Conservation (phyloP, 2,329 filamentous ascomycete species). For the Huntiella abstrusa region DNA sequence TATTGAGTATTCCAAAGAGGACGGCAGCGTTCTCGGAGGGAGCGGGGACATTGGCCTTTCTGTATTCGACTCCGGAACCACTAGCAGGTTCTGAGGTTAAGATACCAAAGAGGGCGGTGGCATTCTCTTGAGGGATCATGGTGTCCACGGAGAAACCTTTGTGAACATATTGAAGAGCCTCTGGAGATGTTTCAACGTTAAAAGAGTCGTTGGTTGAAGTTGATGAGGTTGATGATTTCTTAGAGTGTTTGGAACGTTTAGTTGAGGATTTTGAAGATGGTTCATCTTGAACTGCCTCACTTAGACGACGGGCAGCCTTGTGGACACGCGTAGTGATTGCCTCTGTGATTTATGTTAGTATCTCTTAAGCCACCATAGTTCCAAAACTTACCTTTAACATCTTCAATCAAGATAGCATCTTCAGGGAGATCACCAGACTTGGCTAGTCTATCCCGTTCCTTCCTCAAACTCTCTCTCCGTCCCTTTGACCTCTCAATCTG, state of each 20-base stretch:
- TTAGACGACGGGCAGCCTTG: conserved; percentile 1
- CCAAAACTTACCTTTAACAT: conserved; percentile 8
- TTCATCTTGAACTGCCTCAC: conserved; percentile 2
- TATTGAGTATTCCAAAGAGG: conserved; percentile 7
- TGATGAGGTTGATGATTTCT: not conserved
- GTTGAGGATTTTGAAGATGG: not conserved
- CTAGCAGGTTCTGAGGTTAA: not conserved
- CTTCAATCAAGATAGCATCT: conserved; percentile 2
- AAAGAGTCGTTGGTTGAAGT: not conserved
- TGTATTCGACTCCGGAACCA: not conserved
- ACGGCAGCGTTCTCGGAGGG: not conserved
- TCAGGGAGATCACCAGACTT: conserved; percentile 1
- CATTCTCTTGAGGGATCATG: not conserved
- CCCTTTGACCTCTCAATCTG: conserved; percentile 5
- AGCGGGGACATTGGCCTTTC: not conserved
- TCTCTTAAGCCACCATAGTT: too few species aligned
- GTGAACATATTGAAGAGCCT: not conserved
- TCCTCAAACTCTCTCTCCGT: conserved; percentile 1
- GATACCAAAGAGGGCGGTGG: conserved; percentile 7
- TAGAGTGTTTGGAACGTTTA: not conserved
- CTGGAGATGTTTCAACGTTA: not conserved
- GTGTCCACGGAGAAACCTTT: not conserved
- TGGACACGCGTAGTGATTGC: conserved; percentile 4
- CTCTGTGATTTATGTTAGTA: conserved; percentile 1
- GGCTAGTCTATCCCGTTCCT: conserved; percentile 1